A percentile compares a stretch with the other conserved stretches of the same genome.
Conservation (phyloP, 192 early-diverging fungal genomes). For the Mortierella antarctica region DNA sequence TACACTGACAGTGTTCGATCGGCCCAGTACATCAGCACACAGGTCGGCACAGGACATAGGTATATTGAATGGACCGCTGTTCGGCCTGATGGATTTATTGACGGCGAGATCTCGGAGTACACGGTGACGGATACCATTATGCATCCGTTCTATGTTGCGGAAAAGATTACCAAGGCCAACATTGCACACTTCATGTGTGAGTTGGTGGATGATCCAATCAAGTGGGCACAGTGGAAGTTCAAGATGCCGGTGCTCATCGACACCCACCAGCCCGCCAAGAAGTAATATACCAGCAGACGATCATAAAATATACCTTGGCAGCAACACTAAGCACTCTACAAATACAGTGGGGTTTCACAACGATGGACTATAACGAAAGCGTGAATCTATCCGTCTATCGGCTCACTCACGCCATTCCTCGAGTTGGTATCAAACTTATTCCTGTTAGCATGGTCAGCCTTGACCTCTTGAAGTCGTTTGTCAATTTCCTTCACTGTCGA, state of each 20-base stretch:
- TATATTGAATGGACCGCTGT: slow-evolving; percentile 13
- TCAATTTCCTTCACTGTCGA: slow-evolving; percentile 21
- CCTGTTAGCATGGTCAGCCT: neutral
- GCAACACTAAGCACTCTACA: too few species aligned
- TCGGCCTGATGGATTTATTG: slow-evolving; percentile 15
- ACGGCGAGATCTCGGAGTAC: slow-evolving; percentile 19
- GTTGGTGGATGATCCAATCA: slow-evolving; percentile 1
- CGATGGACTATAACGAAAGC: too few species aligned
- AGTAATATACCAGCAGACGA: neutral
- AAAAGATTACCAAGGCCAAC: slow-evolving; percentile 21
- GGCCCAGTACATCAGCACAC: slow-evolving; percentile 11
- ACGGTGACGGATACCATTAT: neutral
- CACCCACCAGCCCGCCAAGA: slow-evolving; percentile 19
- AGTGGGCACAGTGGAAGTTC: slow-evolving; percentile 27
- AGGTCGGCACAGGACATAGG: slow-evolving; percentile 9
- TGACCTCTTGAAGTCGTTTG: slow-evolving; percentile 5
- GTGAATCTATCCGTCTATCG: too few species aligned
- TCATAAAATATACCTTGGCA: too few species aligned
- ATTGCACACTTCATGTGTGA: slow-evolving; percentile 37
- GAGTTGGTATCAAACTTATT: slow-evolving; percentile 12
- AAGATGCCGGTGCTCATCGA: slow-evolving; percentile 29
- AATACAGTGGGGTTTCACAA: too few species aligned
- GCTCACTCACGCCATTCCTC: neutral
- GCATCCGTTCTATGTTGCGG: slow-evolving; percentile 14
- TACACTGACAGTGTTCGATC: slow-evolving; percentile 27